phyloP scores from a whole-genome alignment of 164 flowering plant species.

The Magnolia kwangsiensis region DNA sequence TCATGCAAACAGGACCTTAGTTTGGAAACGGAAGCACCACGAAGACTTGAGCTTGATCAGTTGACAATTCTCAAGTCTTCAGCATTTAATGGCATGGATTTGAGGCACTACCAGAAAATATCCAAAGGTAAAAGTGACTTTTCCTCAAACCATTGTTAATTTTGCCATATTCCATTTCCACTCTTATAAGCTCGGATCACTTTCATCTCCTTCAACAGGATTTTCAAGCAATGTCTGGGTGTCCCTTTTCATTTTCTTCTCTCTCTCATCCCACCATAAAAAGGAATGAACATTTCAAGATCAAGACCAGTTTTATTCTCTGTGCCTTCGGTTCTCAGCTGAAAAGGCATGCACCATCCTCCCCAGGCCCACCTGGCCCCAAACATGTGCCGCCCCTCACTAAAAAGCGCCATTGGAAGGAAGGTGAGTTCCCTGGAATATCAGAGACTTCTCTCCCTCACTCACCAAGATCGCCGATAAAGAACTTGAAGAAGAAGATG shows the following conservation, averaged over 20 bases:
- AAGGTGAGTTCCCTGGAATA: slow-evolving; percentile 75
- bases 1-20: too few species aligned
- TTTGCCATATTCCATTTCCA: too few species aligned
- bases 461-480: slow-evolving; percentile 39
- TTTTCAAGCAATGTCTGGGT: neutral
- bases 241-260: neutral
- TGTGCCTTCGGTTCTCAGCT: neutral
- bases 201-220: neutral
- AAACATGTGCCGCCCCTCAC: slow-evolving; percentile 11
- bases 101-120: too few species aligned
- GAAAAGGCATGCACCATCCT: slow-evolving; percentile 12
- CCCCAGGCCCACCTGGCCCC: slow-evolving; percentile 10
- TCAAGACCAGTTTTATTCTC: neutral
- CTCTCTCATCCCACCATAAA: neutral
- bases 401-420: slow-evolving; percentile 72
- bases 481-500: slow-evolving; percentile 76
- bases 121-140: too few species aligned
- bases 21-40: neutral
- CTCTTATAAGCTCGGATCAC: neutral
- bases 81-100: neutral
- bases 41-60: too few species aligned
- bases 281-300: neutral
- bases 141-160: too few species aligned
- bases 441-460: slow-evolving; percentile 21
- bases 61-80: neutral